A percentile compares a stretch with the other conserved stretches of the same genome.
phyloP scores from a whole-genome alignment of 164 flowering plant genomes.

The Kalanchoe fedtschenkoi region DNA sequence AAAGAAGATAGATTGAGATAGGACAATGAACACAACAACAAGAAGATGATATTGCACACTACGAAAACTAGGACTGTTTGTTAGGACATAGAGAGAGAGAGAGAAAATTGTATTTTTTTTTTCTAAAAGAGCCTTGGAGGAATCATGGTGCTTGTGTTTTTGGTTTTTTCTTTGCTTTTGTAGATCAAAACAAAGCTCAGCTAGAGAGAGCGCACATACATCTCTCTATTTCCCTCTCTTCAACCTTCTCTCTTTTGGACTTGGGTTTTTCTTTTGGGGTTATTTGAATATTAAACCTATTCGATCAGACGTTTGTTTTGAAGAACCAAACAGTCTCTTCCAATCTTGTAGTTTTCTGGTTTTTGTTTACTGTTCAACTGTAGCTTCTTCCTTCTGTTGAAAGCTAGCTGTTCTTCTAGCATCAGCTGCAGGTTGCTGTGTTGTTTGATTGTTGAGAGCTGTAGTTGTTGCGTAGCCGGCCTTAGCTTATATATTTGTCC shows the following conservation, averaged over 20 bases:
- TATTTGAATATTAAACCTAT: constrained; percentile 3
- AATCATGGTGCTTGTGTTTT: neutral
- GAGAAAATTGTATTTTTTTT: no score
- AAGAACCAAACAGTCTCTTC: neutral
- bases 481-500: neutral
- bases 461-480: neutral
- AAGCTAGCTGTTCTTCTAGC: constrained; percentile 5
- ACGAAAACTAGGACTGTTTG: constrained; percentile 1
- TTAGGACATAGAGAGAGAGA: neutral
- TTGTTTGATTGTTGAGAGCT: neutral
- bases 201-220: neutral
- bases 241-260: neutral
- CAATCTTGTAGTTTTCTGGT: constrained; percentile 1
- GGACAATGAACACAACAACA: neutral
- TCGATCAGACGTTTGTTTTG: neutral
- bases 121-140: neutral
- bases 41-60: constrained; percentile 1
- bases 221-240: neutral
- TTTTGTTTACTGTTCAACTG: neutral
- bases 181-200: constrained; percentile 1
- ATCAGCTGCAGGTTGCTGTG: neutral
- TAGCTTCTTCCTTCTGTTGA: constrained; percentile 4
- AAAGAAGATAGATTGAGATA: neutral
- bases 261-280: neutral
- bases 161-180: neutral